Conservation (phyloP, 208 protist genomes). For the Herpetomonas muscarum region DNA sequence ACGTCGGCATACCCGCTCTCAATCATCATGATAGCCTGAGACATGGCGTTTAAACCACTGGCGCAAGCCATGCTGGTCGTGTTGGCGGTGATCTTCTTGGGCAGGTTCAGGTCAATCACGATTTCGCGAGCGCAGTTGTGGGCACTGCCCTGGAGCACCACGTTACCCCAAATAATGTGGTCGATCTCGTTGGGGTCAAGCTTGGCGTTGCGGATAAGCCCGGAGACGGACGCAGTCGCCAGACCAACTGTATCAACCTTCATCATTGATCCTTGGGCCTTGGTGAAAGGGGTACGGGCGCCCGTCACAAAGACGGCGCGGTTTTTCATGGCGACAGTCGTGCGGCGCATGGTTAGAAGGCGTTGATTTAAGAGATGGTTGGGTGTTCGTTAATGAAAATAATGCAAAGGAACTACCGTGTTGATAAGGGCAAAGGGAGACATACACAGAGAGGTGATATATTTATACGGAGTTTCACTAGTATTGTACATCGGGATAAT, state of each 20-base stretch:
- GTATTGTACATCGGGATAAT: no score
- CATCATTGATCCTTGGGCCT: conserved; percentile 67
- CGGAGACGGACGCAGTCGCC: conserved; percentile 54
- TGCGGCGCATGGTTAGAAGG: conserved; percentile 27
- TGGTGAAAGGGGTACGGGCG: conserved; percentile 66
- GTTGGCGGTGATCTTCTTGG: conserved; percentile 58
- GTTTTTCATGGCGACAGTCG: conserved; percentile 16
- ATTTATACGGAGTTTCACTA: no score
- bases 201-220: conserved; percentile 61
- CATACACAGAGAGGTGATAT: no score
- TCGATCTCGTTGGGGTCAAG: conserved; percentile 71
- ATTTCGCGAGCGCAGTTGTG: conserved; percentile 86
- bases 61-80: conserved; percentile 81
- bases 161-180: conserved; percentile 87
- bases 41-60: conserved; percentile 72
- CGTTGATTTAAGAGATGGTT: no score
- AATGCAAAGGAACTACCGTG: no score
- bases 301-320: conserved; percentile 66
- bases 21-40: conserved; percentile 71
- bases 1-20: conserved; percentile 71
- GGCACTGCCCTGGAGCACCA: conserved; percentile 69
- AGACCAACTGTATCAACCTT: conserved; percentile 61
- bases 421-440: no score
- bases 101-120: conserved; percentile 79
- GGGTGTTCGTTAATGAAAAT: no score